Evolutionary conservation across 2,329 filamentous ascomycete species (phyloP).

Genomic region (Onygenales sp.): DNA sequence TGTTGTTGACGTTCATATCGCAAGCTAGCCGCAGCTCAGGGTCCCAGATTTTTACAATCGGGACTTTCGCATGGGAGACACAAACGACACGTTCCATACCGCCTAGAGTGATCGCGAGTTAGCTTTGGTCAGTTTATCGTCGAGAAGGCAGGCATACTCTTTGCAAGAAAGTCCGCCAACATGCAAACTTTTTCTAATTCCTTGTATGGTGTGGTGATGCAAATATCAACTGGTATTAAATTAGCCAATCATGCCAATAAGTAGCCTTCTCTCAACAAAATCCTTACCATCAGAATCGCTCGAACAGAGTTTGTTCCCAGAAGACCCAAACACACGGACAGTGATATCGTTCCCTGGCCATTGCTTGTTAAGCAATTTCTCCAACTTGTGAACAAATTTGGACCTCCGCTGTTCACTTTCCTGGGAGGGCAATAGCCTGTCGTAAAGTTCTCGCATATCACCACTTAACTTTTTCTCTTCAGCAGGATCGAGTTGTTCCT

Average conservation of each 20-base stretch:
- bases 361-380: slow-evolving; percentile 76
- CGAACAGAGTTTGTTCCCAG: slow-evolving; percentile 87
- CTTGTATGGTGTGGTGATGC: slow-evolving; percentile 85
- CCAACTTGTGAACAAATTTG: slow-evolving; percentile 75
- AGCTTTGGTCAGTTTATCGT: neutral
- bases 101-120: slow-evolving; percentile 44
- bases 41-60: slow-evolving; percentile 98
- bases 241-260: slow-evolving; percentile 13
- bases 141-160: slow-evolving; percentile 51
- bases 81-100: slow-evolving; percentile 97
- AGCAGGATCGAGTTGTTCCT: slow-evolving; percentile 59
- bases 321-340: slow-evolving; percentile 95
- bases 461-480: slow-evolving; percentile 67
- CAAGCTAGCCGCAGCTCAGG: slow-evolving; percentile 81
- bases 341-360: slow-evolving; percentile 88
- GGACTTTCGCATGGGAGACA: slow-evolving; percentile 88
- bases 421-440: slow-evolving; percentile 69
- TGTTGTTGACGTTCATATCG: slow-evolving; percentile 99
- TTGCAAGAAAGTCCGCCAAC: slow-evolving; percentile 75
- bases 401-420: slow-evolving; percentile 68
- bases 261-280: slow-evolving; percentile 3
- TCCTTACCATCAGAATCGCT: slow-evolving; percentile 85
- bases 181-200: slow-evolving; percentile 83
- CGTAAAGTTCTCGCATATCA: slow-evolving; percentile 79
- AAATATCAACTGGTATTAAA: slow-evolving; percentile 69